Base-by-base conservation (phyloP, 2,329 filamentous ascomycete genomes). In the Sphaerulina vaccinii region DNA sequence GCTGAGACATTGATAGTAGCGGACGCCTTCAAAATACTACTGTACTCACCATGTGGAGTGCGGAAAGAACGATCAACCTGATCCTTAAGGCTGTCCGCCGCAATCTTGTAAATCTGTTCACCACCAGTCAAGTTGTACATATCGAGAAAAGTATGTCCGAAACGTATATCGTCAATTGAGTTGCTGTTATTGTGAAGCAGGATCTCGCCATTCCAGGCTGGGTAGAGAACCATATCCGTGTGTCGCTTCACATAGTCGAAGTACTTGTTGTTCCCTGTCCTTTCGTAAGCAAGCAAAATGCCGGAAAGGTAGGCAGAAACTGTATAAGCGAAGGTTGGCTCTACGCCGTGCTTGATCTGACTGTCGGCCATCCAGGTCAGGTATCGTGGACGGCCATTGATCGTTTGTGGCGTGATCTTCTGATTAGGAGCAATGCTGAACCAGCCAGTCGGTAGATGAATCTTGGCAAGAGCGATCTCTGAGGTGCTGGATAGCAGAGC, bases 231-330 rank as follows among this genome's bases (percentile, higher is more conserved):
- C 4, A 70, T 72, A 49, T 76, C 75, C 47, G 75, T 70, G 57
- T 69, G 78, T 37, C 73, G 76, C 65, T 78, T 78, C 50, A 79
- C 75, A 51, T 69, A 61, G 22, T 55, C 52, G 4, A 32, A 48
- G 46, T 62, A 61, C 27, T 60, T 61, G 3, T 52, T 46, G 21
- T 62, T 54, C 8, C 51, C 49, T 13, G 60, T 62, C 9, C 57
- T 49, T 10, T 58, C 50, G 41, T 60, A 62, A 19, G 60, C 60
- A 16, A 56, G 52, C 10, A 55, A 39, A 1, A 61, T 36, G 16
- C 60, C 60, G 1, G 57, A 60, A 8, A 60, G 45, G 19, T 58
- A 57, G 5, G 57, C 57, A 6, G 60, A 60, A 5, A 58, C 59
- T 6, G 55, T 58, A 40, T 62, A 62, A 8, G 52, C 55, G 21